These are phyloP conservation scores for Penicillium paxilli DNA, from an alignment of 495 filamentous ascomycete species.

Conservation along the genomic window DNA sequence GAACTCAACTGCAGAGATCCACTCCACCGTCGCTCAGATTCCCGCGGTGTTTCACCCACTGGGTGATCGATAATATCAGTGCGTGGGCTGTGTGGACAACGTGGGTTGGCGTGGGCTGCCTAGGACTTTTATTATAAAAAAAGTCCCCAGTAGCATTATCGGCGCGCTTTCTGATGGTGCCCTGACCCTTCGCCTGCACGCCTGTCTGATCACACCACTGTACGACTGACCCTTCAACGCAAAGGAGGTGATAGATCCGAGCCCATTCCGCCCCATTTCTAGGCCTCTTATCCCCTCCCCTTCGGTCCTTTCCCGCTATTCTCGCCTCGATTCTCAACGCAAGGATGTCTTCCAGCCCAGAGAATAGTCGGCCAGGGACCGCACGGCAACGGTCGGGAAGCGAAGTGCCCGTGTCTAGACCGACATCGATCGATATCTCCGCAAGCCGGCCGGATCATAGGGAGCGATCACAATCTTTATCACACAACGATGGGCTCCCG, in stretches of 20 bases:
- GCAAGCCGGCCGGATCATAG: conserved; percentile 4
- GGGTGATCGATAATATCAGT: conserved; percentile 3
- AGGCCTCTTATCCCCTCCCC: neutral
- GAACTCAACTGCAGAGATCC: conserved; percentile 5
- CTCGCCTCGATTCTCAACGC: neutral
- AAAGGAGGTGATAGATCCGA: neutral
- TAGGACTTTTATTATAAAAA: neutral
- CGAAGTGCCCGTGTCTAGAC: neutral
- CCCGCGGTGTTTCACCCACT: neutral
- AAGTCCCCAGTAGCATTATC: no score
- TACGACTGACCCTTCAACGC: neutral
- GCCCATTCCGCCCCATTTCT: neutral
- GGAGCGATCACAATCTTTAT: conserved; percentile 22
- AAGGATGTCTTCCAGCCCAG: conserved; percentile 12
- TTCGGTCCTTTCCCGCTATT: neutral
- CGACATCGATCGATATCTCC: neutral
- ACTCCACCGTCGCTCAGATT: conserved; percentile 2
- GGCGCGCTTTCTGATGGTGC: no score
- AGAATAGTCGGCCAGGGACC: conserved; percentile 7
- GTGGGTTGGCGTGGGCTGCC: neutral
- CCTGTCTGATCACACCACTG: neutral
- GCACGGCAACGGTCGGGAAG: conserved; percentile 21
- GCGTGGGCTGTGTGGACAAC: neutral
- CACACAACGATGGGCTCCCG: conserved; percentile 6
- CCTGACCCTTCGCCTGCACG: neutral